Evolutionary conservation across 2,329 filamentous ascomycete species (phyloP).

Genomic region (Furcasterigmium furcatum): DNA sequence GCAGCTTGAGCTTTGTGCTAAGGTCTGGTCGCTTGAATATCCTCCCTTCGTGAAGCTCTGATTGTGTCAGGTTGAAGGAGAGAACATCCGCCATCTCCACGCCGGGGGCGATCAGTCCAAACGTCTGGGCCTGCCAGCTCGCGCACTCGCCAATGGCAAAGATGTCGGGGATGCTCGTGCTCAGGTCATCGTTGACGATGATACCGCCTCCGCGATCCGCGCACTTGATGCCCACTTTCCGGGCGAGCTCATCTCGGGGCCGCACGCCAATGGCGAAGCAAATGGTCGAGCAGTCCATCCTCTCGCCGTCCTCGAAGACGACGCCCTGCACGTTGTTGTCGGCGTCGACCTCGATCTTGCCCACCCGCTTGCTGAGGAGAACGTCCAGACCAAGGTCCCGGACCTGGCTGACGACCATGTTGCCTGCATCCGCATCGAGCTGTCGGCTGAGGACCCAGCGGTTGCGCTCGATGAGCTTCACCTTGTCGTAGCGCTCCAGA

Average conservation of each 20-base stretch:
- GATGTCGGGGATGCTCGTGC: conserved; percentile 68
- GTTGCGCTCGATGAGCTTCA: conserved; percentile 80
- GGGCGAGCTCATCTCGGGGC: conserved; percentile 74
- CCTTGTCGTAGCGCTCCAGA: conserved; percentile 67
- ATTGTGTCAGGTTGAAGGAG: conserved; percentile 86
- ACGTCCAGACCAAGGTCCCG: conserved; percentile 76
- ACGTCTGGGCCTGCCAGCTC: conserved; percentile 83
- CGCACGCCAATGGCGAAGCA: conserved; percentile 90
- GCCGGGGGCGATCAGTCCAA: conserved; percentile 84
- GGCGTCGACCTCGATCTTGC: conserved; percentile 65
- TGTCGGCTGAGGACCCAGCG: conserved; percentile 81
- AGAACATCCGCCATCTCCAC: conserved; percentile 92
- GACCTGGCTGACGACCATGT: conserved; percentile 80
- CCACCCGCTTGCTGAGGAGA: conserved; percentile 72
- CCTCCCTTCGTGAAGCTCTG: conserved; percentile 65
- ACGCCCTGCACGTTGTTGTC: conserved; percentile 70
- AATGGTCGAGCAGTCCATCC: conserved; percentile 73
- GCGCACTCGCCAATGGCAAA: conserved; percentile 92
- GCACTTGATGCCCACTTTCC: conserved; percentile 66
- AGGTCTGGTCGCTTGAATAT: conserved; percentile 80
- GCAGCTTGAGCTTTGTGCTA: conserved; percentile 86
- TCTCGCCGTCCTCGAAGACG: conserved; percentile 76
- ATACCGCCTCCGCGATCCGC: conserved; percentile 74
- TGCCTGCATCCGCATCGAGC: conserved; percentile 76
- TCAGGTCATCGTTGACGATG: conserved; percentile 63